Percentiles rank a stretch among this genome's conserved stretches.
phyloP scores from a whole-genome alignment of 345 rosid genomes.

The Trapa bicornis region DNA sequence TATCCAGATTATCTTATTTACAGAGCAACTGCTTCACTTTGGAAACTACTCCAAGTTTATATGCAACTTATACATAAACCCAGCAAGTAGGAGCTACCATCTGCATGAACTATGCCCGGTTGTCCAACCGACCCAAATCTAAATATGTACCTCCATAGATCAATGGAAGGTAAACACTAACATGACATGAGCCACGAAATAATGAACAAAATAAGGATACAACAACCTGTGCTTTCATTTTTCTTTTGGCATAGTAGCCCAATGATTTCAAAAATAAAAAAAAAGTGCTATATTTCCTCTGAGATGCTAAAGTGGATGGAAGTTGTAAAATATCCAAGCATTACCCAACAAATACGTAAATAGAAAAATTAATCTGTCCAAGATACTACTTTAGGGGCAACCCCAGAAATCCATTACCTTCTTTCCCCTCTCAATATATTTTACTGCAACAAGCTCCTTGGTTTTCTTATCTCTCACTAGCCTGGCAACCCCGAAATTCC shows the following conservation, averaged over 20 bases:
- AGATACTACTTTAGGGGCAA: not conserved
- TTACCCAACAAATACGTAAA: not conserved
- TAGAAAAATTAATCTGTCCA: not conserved
- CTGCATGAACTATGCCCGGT: not conserved
- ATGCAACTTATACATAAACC: not conserved
- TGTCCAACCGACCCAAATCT: not conserved
- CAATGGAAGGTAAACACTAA: not conserved
- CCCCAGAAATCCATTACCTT: slow-evolving; percentile 31
- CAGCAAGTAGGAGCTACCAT: not conserved
- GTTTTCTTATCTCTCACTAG: slow-evolving; percentile 70
- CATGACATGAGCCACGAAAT: not conserved
- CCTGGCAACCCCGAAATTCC: slow-evolving; percentile 88
- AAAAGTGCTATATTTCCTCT: not conserved
- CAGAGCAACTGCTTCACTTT: not conserved
- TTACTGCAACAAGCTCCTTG: slow-evolving; percentile 82
- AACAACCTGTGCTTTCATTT: not conserved
- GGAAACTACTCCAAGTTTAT: not conserved
- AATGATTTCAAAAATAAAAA: not conserved
- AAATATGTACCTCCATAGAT: no score
- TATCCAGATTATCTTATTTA: not conserved
- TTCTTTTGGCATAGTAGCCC: not conserved
- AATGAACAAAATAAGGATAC: not conserved
- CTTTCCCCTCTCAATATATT: slow-evolving; percentile 84
- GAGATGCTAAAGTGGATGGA: not conserved
- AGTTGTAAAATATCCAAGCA: not conserved